Percentiles rank a stretch among this genome's conserved stretches.
phyloP scores from a whole-genome alignment of 805 yeast species.

The Nakazawaea peltata region DNA sequence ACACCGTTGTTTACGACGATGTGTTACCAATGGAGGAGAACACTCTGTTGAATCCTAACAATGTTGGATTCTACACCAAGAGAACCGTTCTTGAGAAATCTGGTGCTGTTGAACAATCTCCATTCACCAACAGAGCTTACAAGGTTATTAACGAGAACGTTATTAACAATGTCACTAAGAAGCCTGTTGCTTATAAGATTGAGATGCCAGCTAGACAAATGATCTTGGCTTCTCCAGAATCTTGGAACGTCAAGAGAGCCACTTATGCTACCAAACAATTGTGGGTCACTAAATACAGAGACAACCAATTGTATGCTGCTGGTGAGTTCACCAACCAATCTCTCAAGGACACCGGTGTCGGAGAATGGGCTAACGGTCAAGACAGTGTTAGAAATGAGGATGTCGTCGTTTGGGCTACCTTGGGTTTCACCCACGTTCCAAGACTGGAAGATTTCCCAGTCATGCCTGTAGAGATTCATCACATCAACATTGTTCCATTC shows the following conservation, averaged over 20 bases:
- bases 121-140: conserved; percentile 66
- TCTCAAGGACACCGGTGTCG: conserved; percentile 59
- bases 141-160: conserved; percentile 69
- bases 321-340: conserved; percentile 87
- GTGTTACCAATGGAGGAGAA: conserved; percentile 52
- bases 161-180: conserved; percentile 60
- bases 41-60: conserved; percentile 50
- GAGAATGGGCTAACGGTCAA: conserved; percentile 60
- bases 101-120: conserved; percentile 65
- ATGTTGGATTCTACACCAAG: conserved; percentile 61
- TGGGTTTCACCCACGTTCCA: conserved; percentile 78
- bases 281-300: conserved; percentile 77
- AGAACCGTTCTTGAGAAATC: conserved; percentile 63
- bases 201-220: conserved; percentile 69
- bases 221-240: conserved; percentile 57
- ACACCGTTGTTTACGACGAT: conserved; percentile 68
- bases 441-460: conserved; percentile 85
- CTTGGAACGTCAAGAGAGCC: conserved; percentile 66
- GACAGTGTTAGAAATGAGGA: conserved; percentile 71
- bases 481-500: conserved; percentile 57
- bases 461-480: conserved; percentile 78
- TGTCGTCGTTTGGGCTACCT: conserved; percentile 72
- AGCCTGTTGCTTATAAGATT: conserved; percentile 73
- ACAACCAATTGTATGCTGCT: conserved; percentile 68
- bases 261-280: conserved; percentile 68